Evolutionary conservation across 2,329 filamentous ascomycete species (phyloP).

Genomic region (Ophiocordyceps camponoti-leonardi): DNA sequence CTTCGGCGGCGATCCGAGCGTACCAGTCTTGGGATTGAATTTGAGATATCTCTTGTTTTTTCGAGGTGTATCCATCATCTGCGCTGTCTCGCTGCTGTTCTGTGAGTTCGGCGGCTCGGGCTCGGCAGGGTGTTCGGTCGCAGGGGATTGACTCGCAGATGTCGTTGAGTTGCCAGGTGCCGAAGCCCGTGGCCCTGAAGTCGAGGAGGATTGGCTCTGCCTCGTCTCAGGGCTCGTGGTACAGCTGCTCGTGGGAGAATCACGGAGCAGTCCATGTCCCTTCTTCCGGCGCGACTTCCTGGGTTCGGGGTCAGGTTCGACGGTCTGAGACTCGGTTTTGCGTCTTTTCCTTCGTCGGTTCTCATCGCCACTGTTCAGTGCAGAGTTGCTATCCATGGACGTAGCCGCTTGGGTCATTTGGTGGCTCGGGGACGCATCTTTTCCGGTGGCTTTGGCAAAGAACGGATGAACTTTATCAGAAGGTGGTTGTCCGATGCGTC

Average conservation of each 20-base stretch:
- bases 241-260: conserved; percentile 2
- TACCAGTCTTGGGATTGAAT: conserved; percentile 43
- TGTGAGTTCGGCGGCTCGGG: not conserved
- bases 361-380: conserved; percentile 10
- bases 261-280: conserved; percentile 4
- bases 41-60: conserved; percentile 29
- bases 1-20: conserved; percentile 42
- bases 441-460: conserved; percentile 19
- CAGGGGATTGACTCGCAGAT: not conserved
- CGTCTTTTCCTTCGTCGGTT: conserved; percentile 23
- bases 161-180: not conserved
- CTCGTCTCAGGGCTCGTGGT: conserved; percentile 5
- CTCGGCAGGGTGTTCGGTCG: conserved; percentile 1
- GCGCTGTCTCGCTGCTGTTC: not conserved
- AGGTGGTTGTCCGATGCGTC: conserved; percentile 15
- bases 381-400: conserved; percentile 1
- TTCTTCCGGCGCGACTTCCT: conserved; percentile 12
- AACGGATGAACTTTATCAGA: conserved; percentile 37
- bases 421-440: conserved; percentile 1
- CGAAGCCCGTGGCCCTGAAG: not conserved
- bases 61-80: conserved; percentile 2
- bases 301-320: conserved; percentile 7
- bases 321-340: conserved; percentile 16
- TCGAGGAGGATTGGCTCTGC: not conserved
- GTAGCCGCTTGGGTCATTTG: not conserved